A percentile compares a stretch with the other conserved stretches of the same genome.
Evolutionary conservation across 768 basidiomycete genomes (phyloP).

Genomic region (Boletus pseudopeckii): DNA sequence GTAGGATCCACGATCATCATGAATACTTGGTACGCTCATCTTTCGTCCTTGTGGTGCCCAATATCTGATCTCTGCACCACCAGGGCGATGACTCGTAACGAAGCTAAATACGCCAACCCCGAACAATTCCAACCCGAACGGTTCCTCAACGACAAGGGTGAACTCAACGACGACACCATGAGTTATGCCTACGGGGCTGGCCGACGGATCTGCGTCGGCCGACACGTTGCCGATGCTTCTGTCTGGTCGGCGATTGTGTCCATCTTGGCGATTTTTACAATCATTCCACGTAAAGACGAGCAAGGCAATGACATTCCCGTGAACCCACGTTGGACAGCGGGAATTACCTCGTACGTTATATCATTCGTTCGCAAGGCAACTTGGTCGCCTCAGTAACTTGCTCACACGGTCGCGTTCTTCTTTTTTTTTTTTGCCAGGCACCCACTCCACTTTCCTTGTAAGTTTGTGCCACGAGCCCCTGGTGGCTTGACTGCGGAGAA

Average conservation of each 20-base stretch:
- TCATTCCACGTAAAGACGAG: constrained; percentile 28
- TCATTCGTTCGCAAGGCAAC: neutral
- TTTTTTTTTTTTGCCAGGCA: constrained; percentile 11
- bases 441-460: constrained; percentile 25
- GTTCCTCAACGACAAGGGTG: constrained; percentile 24
- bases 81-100: constrained; percentile 35
- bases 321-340: constrained; percentile 22
- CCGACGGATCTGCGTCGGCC: constrained; percentile 39
- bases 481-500: constrained; percentile 15
- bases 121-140: constrained; percentile 37
- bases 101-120: constrained; percentile 32
- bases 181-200: constrained; percentile 36
- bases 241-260: constrained; percentile 35
- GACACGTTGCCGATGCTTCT: constrained; percentile 40
- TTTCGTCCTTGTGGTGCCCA: neutral
- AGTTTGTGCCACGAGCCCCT: constrained; percentile 22
- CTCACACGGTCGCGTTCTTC: neutral
- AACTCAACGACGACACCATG: constrained; percentile 30
- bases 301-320: constrained; percentile 23
- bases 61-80: neutral
- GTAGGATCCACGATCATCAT: constrained; percentile 30
- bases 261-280: constrained; percentile 35
- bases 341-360: constrained; percentile 26
- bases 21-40: constrained; percentile 23
- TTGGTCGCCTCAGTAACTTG: neutral